These are phyloP conservation scores for Cenchrus purpureus DNA, from an alignment of 176 grass and related monocot genomes.

Conservation along the genomic window DNA sequence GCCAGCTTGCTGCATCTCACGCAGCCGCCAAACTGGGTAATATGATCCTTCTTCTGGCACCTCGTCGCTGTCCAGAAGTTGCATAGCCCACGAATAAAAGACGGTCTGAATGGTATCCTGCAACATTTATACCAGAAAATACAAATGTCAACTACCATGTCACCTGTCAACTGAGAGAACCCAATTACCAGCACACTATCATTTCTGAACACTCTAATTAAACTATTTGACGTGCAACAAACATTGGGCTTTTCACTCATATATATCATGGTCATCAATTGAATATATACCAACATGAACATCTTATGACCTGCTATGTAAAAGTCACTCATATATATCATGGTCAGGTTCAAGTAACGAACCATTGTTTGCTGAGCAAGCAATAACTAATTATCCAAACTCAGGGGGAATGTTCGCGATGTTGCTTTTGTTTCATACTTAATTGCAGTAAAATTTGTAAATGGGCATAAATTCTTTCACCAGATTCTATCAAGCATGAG, in stretches of 20 bases:
- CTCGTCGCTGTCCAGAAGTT: conserved; percentile 71
- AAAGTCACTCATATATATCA: not conserved
- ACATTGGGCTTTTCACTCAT: not conserved
- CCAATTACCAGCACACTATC: not conserved
- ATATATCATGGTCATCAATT: no score
- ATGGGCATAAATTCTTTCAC: not conserved
- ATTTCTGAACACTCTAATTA: not conserved
- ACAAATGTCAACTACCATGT: not conserved
- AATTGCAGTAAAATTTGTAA: not conserved
- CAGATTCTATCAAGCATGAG: conserved; percentile 13
- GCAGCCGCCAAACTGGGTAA: conserved; percentile 81
- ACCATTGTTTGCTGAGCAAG: no score
- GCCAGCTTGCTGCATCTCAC: conserved; percentile 85
- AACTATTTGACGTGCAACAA: not conserved
- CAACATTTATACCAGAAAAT: conserved; percentile 36
- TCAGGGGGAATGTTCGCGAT: not conserved
- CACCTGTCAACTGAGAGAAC: not conserved
- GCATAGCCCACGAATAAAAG: conserved; percentile 91
- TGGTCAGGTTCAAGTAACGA: not conserved
- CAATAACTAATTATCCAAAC: not conserved
- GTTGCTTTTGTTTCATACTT: not conserved
- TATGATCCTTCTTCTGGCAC: conserved; percentile 83
- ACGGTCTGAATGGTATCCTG: conserved; percentile 89
- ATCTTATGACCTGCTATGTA: not conserved
- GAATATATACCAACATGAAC: not conserved